A percentile compares a stretch with the other conserved stretches of the same genome.
Conservation (phyloP, 345 rosid species). For the Salix koriyanagi region DNA sequence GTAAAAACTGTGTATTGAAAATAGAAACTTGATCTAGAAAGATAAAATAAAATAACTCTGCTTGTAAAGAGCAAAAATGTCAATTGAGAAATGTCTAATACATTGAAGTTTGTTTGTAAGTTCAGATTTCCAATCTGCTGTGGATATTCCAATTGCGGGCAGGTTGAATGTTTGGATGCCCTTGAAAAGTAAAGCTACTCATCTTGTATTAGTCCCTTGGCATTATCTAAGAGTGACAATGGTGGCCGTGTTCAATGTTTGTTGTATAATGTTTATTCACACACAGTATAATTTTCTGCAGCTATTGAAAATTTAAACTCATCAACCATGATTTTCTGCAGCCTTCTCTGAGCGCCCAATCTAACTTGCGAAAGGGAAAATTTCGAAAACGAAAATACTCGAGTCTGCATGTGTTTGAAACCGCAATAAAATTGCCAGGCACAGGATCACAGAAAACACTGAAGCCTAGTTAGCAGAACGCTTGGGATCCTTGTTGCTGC, state of each 20-base stretch:
- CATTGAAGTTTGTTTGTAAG: neutral
- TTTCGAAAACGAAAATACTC: neutral
- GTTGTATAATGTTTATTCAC: neutral
- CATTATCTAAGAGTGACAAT: neutral
- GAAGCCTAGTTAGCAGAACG: neutral
- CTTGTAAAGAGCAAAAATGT: neutral
- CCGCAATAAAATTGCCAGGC: neutral
- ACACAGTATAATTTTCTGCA: neutral
- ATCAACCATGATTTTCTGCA: neutral
- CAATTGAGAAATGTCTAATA: neutral
- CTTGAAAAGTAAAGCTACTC: neutral
- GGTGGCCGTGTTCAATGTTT: neutral
- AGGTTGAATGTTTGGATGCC: neutral
- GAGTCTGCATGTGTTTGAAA: neutral
- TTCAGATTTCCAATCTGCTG: neutral
- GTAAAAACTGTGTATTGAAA: neutral
- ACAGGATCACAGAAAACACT: neutral
- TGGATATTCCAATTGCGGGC: neutral
- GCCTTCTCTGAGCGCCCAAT: neutral
- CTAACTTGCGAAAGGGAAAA: neutral
- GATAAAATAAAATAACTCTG: neutral
- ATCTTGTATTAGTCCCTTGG: neutral
- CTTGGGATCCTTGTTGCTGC: slow-evolving; percentile 24
- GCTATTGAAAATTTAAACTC: neutral
- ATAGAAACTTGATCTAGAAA: neutral